Conservation (phyloP, 164 flowering plant genomes). For the grape (Vitis vinifera) region ASM3070453v1 NC_081805.1:9380001-9380500, state of each 20-base stretch:
- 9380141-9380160: conserved; percentile 95
- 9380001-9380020: conserved; percentile 94
- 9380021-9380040: conserved; percentile 77
- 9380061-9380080: neutral
- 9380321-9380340: conserved; percentile 87
- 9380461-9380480: neutral
- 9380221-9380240: conserved; percentile 91
- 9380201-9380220: conserved; percentile 92
- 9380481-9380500: neutral
- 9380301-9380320: conserved; percentile 88
- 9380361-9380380: neutral
- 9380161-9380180: conserved; percentile 92
- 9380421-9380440: neutral
- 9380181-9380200: conserved; percentile 84
- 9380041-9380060: conserved; percentile 35
- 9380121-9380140: conserved; percentile 79
- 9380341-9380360: neutral
- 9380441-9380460: neutral
- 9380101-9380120: conserved; percentile 36
- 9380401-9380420: neutral
- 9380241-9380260: conserved; percentile 91
- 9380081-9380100: neutral
- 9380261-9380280: conserved; percentile 97
- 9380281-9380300: conserved; percentile 81
- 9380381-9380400: neutral